Base-by-base conservation (phyloP, 1,284 basidiomycete genomes). In the Pterulicium gracile region DNA sequence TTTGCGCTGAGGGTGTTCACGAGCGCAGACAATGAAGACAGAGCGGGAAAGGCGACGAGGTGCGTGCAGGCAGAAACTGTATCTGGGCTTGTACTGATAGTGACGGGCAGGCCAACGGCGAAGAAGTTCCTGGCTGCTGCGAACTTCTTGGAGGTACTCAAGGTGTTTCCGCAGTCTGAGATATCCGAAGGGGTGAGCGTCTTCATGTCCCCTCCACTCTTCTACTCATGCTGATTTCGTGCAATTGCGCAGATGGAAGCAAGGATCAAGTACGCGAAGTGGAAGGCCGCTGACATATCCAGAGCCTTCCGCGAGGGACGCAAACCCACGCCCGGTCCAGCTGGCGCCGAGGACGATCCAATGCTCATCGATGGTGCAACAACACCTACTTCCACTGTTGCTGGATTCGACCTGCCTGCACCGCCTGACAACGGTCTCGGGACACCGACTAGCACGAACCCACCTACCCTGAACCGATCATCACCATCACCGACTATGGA, bases 21-120 rank as follows among this genome's bases (percentile, higher is more conserved):
- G 7, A 72, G 74, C 47, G 94, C 95, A n/a, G 94, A 98, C 60
- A 84, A 88, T 53, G 88, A 94, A 59, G 94, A 97, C 60, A 70
- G 92, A 36, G 72, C 67, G 13, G 91, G 88, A 0, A 72, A 70
- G 44, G 80, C 84, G 12, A 87, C 81, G 41, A 79, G 81, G 90
- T 85, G 55, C 47, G 64, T 57, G 4, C 3, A 23, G 34, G 1
- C n/a, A 24, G 19, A 21, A 14, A 44, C 4, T 19, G 32, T 34
- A 18, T 49, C 18, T 49, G 46, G 52, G 36, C 45, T 20, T 47
- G n/a, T 49, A 49, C 41, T 44, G 7, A 49, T 18, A 23, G 42
- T 7, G 24, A 3, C n/a, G 13, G 34, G 2, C 53, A 89, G 88
- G 56, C 73, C 75, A 15, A 94, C 90, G 0, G 91, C 91, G 0